Conservation (phyloP, 2,329 filamentous ascomycete genomes). For the Coniochaeta sp. region DNA sequence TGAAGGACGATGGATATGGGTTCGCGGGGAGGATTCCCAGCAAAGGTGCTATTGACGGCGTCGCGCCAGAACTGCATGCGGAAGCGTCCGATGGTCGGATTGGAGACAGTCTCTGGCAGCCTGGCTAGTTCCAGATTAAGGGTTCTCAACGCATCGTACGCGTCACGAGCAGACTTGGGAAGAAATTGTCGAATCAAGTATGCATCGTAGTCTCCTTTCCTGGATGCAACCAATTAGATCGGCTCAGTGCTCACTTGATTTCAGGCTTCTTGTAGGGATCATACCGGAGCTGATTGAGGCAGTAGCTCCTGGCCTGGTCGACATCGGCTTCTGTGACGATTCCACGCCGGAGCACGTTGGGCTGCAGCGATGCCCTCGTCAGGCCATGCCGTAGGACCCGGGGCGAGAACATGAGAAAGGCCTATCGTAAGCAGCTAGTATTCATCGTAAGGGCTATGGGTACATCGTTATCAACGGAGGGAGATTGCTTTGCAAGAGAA, state of each 20-base stretch:
- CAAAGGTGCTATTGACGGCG: conserved; percentile 68
- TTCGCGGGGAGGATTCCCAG: conserved; percentile 75
- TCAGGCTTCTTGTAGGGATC: not conserved
- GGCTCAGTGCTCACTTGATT: not conserved
- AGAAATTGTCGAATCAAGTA: conserved; percentile 82
- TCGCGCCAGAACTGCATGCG: conserved; percentile 96
- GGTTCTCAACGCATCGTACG: conserved; percentile 83
- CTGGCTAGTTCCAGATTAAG: conserved; percentile 89
- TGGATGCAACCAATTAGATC: conserved; percentile 24
- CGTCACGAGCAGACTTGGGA: conserved; percentile 64
- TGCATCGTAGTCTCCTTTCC: conserved; percentile 83
- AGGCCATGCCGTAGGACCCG: conserved; percentile 28
- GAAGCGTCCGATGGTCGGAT: conserved; percentile 76
- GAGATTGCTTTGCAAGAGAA: not conserved
- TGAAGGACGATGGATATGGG: conserved; percentile 82
- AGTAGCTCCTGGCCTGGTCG: conserved; percentile 45
- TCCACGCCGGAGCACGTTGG: conserved; percentile 21
- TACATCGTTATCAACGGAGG: not conserved
- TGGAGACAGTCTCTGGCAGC: conserved; percentile 84
- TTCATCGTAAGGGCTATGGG: conserved; percentile 8
- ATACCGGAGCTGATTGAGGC: conserved; percentile 36
- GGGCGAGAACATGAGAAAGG: conserved; percentile 28
- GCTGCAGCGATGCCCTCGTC: conserved; percentile 17
- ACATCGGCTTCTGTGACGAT: conserved; percentile 45
- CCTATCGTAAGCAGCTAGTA: not conserved